A percentile compares a stretch with the other conserved stretches of the same genome.
phyloP scores from a whole-genome alignment of 75 land plant genomes.

The Sequoiadendron giganteum region DNA sequence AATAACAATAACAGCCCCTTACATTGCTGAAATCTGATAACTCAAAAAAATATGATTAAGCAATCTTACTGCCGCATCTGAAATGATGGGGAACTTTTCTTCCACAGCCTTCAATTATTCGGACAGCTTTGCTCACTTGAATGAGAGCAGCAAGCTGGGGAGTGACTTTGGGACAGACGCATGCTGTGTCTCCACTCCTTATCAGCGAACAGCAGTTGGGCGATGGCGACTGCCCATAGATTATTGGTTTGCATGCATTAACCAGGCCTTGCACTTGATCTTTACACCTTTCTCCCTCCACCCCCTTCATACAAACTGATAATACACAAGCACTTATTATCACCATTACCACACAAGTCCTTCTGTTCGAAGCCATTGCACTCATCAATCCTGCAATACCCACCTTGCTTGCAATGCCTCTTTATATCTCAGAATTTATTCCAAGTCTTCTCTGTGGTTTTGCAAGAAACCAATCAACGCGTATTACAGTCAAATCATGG shows the following conservation, averaged over 20 bases:
- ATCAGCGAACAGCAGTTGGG: conserved; percentile 19
- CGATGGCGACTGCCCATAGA: conserved; percentile 13
- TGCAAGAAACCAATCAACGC: not conserved
- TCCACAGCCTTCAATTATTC: conserved; percentile 9
- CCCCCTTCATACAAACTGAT: not conserved
- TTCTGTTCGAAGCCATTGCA: too few species aligned
- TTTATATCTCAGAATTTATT: conserved; percentile 3
- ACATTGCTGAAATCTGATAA: too few species aligned
- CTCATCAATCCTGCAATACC: too few species aligned
- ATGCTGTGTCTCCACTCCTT: conserved; percentile 21
- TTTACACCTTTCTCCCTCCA: conserved; percentile 18
- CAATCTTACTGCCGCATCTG: conserved; percentile 27
- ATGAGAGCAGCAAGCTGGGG: conserved; percentile 21
- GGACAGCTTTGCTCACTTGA: conserved; percentile 18
- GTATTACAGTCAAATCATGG: too few species aligned
- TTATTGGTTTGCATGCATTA: conserved; percentile 18
- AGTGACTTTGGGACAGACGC: conserved; percentile 26
- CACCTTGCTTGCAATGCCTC: conserved; percentile 16
- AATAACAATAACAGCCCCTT: too few species aligned
- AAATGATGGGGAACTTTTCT: conserved; percentile 22
- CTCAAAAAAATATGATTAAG: too few species aligned
- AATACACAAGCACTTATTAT: too few species aligned
- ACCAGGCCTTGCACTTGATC: conserved; percentile 13
- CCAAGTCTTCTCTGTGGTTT: not conserved
- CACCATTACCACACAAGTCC: too few species aligned